Evolutionary conservation across 352 stramenopile species (phyloP).

Genomic region (Phytophthora pini): DNA sequence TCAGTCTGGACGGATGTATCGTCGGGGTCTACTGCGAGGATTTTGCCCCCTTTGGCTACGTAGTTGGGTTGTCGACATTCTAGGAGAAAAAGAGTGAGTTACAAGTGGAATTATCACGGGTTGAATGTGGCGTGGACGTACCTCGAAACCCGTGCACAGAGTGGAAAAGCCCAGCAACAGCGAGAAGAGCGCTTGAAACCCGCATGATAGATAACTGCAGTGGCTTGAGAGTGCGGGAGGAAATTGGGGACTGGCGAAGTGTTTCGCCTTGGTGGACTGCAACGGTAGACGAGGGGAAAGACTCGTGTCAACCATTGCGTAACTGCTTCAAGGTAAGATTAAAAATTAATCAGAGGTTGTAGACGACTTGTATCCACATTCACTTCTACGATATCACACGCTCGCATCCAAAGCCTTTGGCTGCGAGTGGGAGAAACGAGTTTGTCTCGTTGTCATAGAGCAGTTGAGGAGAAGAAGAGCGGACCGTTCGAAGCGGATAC

Average conservation of each 20-base stretch:
- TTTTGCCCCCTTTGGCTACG: slow-evolving; percentile 58
- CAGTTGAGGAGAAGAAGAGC: not conserved
- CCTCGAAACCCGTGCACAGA: slow-evolving; percentile 11
- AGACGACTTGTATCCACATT: not conserved
- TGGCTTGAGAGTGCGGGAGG: not conserved
- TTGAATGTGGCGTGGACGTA: slow-evolving; percentile 3
- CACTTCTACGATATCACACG: too few species aligned
- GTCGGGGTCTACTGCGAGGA: slow-evolving; percentile 55
- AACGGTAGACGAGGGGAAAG: too few species aligned
- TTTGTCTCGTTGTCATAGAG: too few species aligned
- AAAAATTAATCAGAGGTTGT: not conserved
- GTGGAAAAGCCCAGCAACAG: not conserved
- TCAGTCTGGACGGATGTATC: slow-evolving; percentile 47
- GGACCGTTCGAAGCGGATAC: slow-evolving; percentile 1
- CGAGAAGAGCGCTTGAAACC: slow-evolving; percentile 1
- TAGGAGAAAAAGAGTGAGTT: slow-evolving; percentile 14
- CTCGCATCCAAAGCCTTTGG: too few species aligned
- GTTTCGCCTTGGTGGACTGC: too few species aligned
- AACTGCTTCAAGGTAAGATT: too few species aligned
- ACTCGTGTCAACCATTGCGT: too few species aligned
- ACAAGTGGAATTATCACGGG: too few species aligned
- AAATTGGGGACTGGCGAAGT: slow-evolving; percentile 13
- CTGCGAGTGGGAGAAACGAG: too few species aligned
- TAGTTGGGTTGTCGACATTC: slow-evolving; percentile 76
- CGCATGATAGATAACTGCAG: slow-evolving; percentile 1